Evolutionary conservation across 305 asterid genomes (phyloP), one percentile per base, ranked within the genome.

Genomic region (Ilex paraguariensis): DNA sequence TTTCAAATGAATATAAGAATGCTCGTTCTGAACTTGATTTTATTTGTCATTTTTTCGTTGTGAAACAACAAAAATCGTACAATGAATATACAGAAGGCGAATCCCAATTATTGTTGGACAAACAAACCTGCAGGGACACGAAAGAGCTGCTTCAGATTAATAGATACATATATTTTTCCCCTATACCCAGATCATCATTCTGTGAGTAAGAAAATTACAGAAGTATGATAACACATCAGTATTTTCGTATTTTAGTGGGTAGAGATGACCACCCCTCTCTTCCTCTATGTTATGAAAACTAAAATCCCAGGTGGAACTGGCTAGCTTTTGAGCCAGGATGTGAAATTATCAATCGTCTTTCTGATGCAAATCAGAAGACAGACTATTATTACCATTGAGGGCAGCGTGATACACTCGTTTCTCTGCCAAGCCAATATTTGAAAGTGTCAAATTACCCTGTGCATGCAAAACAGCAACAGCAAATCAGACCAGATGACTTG

Each of bases 401-500:
- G 94, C 97, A 59, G 94, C 90, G 74, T 83, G 96, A 75, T 85
- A 92, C 12, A 83, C 79, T 67, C 97, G 81, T 76, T 92, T 92
- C 87, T 92, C 98, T 16, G 97, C 79, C 87, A 92, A 79, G 57
- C 98, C 97, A 42, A 90, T 81, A 69, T 84, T 95, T 13, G 95
- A 84, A 57, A 84, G 83, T 61, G 72, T 70, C 75, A 92, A 69
- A 77, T 79, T 80, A 54, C 96, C 98, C 98, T 92, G 96, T 92
- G 96, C 87, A 90, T 56, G 55, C 66, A 64, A 65, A 67, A 31
- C 21, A 72, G 58, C 67, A 59, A 30, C 55, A 72, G 56, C 39
- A 70, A 59, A 63, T 73, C 59, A 71, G 78, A 56, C 42, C 56
- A n/a, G 32, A 28, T 45, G 9, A n/a, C 15, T 51, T 39, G 28